Evolutionary conservation across 768 basidiomycete genomes (phyloP), one percentile per base, ranked within the genome.

Genomic region (Mycena galopus): DNA sequence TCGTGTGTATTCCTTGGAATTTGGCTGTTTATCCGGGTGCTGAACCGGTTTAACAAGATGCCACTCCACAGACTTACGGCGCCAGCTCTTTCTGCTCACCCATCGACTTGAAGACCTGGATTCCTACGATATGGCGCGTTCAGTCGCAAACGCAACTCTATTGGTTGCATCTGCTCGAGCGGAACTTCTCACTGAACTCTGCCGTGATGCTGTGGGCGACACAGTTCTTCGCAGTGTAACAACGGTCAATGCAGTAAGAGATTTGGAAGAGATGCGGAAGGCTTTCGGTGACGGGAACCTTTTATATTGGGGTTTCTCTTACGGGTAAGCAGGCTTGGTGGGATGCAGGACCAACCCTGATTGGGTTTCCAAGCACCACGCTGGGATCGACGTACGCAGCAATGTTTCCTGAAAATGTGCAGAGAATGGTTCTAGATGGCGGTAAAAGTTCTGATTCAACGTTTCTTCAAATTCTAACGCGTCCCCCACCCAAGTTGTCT

Each of bases 261-360:
- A 72, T 47, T 21, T 72, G 39, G 71, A 72, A 21, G 65, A 72
- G 53, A 67, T 72, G 71, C 71, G 71, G 14, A 67, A 62, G 35
- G 71, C 53, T 2, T 16, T 72, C 19, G 71, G 71, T 5, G 65
- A 72, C 8, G 65, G 59, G 16, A 27, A 51, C 25, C 14, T 72
- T 2, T 27, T 8, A 2, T 72, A 67, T 42, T 72, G 71, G 71
- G 71, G 71, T 27, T 72, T 72, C 32, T 72, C 71, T 14, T 72
- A 72, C 33, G 71, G 71, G 71, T 71, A 23, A 55, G 51, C 35
- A 10, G 39, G 0, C 6, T 32, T 50, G 27, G 16, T 12, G 21
- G 25, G 14, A 1, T 9, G 11, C 9, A 16, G 0, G 12, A 14
- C 19, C 4, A 33, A 17, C n/a, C 3, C 7, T 37, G 19, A 47